Evolutionary conservation across 2,329 filamentous ascomycete species (phyloP), one percentile per base, ranked within the genome.

Genomic region (Teratosphaeria nubilosa): DNA sequence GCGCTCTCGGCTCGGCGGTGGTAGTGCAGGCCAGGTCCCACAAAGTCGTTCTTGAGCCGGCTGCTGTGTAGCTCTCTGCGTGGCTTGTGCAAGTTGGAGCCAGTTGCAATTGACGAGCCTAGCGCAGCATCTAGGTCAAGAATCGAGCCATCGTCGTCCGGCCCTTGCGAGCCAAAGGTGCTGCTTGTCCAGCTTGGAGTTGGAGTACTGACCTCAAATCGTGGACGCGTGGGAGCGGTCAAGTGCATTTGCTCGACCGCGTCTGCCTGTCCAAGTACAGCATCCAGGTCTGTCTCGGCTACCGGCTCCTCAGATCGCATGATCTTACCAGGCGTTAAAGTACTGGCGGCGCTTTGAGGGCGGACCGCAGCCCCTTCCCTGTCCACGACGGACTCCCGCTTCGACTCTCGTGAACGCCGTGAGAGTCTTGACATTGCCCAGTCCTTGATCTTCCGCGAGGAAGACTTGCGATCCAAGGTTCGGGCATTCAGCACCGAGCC

Each of bases 121-220:
- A 97, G 80, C 27, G 92, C 94, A 20, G 91, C 92, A 74, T 99
- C 94, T 50, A 99, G 77, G 72, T 99, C 94, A 62, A 99, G 95
- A 72, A 96, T 87, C 7, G 88, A 86, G 68, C 85, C 89, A 2
- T 82, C 72, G 59, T 95, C 89, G 59, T 95, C 89, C n/a, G 62
- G 55, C 57, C 62, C 37, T 58, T 54, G 51, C 25, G 56, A 54
- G 3, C 58, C 57, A 30, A 53, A 57, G 5, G 25, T 48, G 30
- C 53, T 59, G 53, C 60, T 62, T 14, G 56, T 53, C 22, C 31
- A 56, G 56, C 37, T 61, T 52, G 54, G 50, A 56, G 51, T 54
- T 14, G 60, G 72, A 30, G 57, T 56, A 48, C 54, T 58, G 27
- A 61, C 45, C 16, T 63, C 58, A 24, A 61, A 53, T 10, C 60